Conservation (phyloP, 2,329 filamentous ascomycete genomes). For the Sarocladium kiliense region DNA sequence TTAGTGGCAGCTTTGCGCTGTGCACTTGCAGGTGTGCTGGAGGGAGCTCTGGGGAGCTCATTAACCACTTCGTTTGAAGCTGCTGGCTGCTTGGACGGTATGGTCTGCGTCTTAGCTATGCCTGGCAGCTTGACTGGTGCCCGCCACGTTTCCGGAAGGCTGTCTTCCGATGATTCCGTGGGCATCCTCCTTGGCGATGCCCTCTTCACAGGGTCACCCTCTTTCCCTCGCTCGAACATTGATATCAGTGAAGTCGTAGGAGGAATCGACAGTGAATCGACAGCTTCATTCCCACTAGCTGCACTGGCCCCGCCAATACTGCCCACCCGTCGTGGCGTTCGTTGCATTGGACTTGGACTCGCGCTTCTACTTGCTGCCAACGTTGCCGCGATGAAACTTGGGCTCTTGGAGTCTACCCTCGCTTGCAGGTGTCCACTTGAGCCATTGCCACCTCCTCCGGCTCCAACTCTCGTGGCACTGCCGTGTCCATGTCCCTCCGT, state of each 20-base stretch:
- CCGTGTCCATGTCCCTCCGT: slow-evolving; percentile 10
- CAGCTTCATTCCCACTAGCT: slow-evolving; percentile 20
- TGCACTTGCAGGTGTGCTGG: background rate
- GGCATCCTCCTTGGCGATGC: slow-evolving; percentile 17
- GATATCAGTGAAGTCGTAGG: slow-evolving; percentile 61
- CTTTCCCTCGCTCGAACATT: slow-evolving; percentile 56
- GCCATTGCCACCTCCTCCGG: slow-evolving; percentile 15
- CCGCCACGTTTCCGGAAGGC: background rate
- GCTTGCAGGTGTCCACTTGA: background rate
- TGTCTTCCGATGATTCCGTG: slow-evolving; percentile 6
- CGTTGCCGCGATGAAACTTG: slow-evolving; percentile 53
- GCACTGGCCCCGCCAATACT: slow-evolving; percentile 24
- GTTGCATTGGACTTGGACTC: slow-evolving; percentile 27
- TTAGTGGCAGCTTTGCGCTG: background rate
- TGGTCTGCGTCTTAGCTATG: background rate
- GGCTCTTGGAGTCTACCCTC: slow-evolving; percentile 39
- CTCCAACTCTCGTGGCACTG: slow-evolving; percentile 11
- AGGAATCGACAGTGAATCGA: slow-evolving; percentile 52
- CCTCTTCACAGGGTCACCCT: slow-evolving; percentile 30
- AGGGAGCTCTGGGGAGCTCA: background rate
- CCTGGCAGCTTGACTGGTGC: slow-evolving; percentile 7
- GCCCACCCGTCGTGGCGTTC: slow-evolving; percentile 21
- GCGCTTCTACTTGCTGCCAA: slow-evolving; percentile 50
- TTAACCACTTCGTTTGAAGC: background rate
- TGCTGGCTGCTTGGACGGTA: background rate